Evolutionary conservation across 1,284 basidiomycete genomes (phyloP), one percentile per base, ranked within the genome.

Genomic region (Irpex sp.): DNA sequence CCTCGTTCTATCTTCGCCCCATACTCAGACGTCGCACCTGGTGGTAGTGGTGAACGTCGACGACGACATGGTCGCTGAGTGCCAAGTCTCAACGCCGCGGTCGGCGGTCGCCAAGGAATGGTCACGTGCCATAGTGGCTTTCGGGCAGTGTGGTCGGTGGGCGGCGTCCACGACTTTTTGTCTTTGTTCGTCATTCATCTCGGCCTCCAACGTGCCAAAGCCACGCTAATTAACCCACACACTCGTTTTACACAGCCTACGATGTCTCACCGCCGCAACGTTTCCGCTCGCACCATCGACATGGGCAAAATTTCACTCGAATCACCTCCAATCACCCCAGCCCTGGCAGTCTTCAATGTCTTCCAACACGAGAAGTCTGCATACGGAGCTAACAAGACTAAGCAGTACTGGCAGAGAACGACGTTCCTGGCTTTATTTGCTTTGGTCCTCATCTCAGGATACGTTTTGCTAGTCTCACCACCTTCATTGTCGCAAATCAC

Each of bases 341-440:
- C 73, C 58, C 70, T 71, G 65, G 67, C 67, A 61, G 65, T 66
- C 63, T 65, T 73, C 66, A 67, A 69, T 65, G 21, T 65, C n/a
- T 67, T 67, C 58, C 60, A 66, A 26, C 55, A 63, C 49, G 44
- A 58, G 38, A 62, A 57, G 40, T 17, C 52, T 13, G 21, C 56
- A 51, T 54, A 70, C 31, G 8, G 70, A 17, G 48, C 65, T 48
- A 67, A 69, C 63, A 74, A 73, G 60, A 66, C 68, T n/a, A 68
- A 64, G 62, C 63, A 69, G 26, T 74, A 70, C 64, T 74, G 71
- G 71, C 77, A 82, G 44, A 79, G 83, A 61, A 81, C 83, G 1
- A 82, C 83, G 0, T 74, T 86, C 66, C 64, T 87, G 68, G 83
- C 82, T 13, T 78, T 88, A 67, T 63, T 83, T 69, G 71, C 77